These are phyloP conservation scores for Alternaria postmessia DNA, from an alignment of 2,329 filamentous ascomycete species.

Conservation along the genomic window DNA sequence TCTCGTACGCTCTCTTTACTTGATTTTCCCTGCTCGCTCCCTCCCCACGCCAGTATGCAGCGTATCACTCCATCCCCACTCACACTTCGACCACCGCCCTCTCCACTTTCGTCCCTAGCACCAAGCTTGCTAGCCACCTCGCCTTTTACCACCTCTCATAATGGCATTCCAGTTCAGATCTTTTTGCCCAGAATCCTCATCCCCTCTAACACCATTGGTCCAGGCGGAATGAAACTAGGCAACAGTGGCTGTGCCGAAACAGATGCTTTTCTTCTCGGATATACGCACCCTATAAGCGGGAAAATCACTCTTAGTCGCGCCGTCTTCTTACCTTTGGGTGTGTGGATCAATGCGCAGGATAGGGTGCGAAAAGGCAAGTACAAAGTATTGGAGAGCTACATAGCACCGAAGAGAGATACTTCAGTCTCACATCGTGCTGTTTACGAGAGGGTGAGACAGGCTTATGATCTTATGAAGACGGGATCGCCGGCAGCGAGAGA, in stretches of 20 bases:
- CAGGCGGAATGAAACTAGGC: constrained; percentile 13
- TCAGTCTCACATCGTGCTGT: constrained; percentile 20
- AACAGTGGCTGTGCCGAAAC: constrained; percentile 22
- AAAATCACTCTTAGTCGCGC: constrained; percentile 28
- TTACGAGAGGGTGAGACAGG: constrained; percentile 32
- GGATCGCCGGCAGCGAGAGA: constrained; percentile 23
- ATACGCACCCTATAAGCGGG: constrained; percentile 17
- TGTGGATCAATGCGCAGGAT: constrained; percentile 28
- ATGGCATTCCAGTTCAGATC: constrained; percentile 38
- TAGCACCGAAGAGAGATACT: background rate
- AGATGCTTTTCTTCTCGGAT: constrained; percentile 43
- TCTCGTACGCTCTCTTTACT: background rate
- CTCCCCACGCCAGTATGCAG: constrained; percentile 17
- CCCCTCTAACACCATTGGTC: constrained; percentile 17
- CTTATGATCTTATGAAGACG: constrained; percentile 27
- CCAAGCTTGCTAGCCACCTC: constrained; percentile 23
- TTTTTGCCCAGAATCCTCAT: constrained; percentile 36
- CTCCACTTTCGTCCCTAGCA: constrained; percentile 16
- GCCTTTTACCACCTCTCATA: constrained; percentile 15
- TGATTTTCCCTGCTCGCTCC: background rate
- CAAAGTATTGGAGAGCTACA: constrained; percentile 36
- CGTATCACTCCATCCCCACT: constrained; percentile 24
- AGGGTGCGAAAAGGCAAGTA: constrained; percentile 21
- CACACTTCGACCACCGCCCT: constrained; percentile 10
- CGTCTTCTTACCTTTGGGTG: constrained; percentile 34